phyloP scores from a whole-genome alignment of 2,329 filamentous ascomycete species.

The Fusarium dimerum region DNA sequence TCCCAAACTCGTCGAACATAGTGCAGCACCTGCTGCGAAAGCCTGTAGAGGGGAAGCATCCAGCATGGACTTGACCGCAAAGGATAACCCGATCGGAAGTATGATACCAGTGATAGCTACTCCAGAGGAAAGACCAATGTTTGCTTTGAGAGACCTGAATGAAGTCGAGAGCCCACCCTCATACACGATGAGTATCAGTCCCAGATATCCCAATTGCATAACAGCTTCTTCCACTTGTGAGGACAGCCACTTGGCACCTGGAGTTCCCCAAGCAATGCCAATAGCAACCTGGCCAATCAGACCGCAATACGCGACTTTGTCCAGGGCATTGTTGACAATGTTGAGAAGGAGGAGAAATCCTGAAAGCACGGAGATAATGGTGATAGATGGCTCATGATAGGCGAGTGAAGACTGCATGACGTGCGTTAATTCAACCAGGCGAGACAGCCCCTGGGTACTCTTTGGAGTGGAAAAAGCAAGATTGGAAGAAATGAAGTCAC shows the following conservation, averaged over 20 bases:
- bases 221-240: slow-evolving; percentile 53
- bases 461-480: too few relatives aligned
- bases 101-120: slow-evolving; percentile 68
- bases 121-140: slow-evolving; percentile 57
- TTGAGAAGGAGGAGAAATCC: slow-evolving; percentile 67
- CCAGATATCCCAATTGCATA: slow-evolving; percentile 70
- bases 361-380: slow-evolving; percentile 58
- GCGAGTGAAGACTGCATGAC: slow-evolving; percentile 38
- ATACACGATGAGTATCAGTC: slow-evolving; percentile 71
- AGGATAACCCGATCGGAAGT: slow-evolving; percentile 66
- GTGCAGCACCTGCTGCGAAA: slow-evolving; percentile 71
- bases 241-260: slow-evolving; percentile 62
- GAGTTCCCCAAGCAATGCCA: slow-evolving; percentile 69
- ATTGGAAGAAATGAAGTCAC: too few relatives aligned
- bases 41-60: slow-evolving; percentile 58
- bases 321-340: slow-evolving; percentile 54
- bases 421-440: too few relatives aligned
- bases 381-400: slow-evolving; percentile 65
- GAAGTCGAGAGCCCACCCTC: slow-evolving; percentile 60
- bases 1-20: slow-evolving; percentile 74
- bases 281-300: slow-evolving; percentile 71
- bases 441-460: too few relatives aligned
- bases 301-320: slow-evolving; percentile 66
- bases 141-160: slow-evolving; percentile 50
- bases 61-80: slow-evolving; percentile 53